Evolutionary conservation across 352 stramenopile genomes (phyloP).

Genomic region (Phytophthora syringae): DNA sequence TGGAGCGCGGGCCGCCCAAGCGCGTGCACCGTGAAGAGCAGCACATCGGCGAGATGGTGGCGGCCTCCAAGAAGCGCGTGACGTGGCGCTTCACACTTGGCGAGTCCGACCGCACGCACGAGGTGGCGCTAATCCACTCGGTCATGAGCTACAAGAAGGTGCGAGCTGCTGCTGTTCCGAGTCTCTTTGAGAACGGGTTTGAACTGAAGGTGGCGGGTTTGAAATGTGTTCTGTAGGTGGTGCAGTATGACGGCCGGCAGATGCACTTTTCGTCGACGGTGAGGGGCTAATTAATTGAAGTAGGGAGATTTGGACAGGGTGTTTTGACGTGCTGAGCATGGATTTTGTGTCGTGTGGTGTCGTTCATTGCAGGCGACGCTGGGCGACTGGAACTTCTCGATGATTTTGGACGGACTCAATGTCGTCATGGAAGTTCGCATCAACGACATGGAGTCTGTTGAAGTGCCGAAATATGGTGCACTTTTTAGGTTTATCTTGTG

Average conservation of each 20-base stretch:
- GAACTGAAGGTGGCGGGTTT: conserved; percentile 5
- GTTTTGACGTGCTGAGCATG: conserved; percentile 6
- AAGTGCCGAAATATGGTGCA: conserved; percentile 88
- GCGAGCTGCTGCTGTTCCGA: background rate
- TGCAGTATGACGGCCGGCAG: conserved; percentile 82
- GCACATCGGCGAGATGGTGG: conserved; percentile 82
- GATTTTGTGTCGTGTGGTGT: conserved; percentile 5
- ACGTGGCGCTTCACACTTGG: conserved; percentile 85
- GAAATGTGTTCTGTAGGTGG: conserved; percentile 47
- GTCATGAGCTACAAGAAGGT: conserved; percentile 90
- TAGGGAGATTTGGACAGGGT: conserved; percentile 7
- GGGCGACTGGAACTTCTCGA: conserved; percentile 80
- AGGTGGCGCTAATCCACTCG: conserved; percentile 82
- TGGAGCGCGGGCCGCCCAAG: conserved; percentile 73
- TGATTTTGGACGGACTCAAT: conserved; percentile 81
- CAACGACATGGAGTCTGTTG: conserved; percentile 75
- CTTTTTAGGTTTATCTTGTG: background rate
- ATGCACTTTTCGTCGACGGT: conserved; percentile 86
- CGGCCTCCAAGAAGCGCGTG: conserved; percentile 85
- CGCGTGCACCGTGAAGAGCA: conserved; percentile 76
- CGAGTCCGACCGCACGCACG: conserved; percentile 72
- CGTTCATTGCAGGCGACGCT: conserved; percentile 55
- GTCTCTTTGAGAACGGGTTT: conserved; percentile 2
- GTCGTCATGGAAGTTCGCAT: conserved; percentile 85
- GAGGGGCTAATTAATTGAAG: conserved; percentile 18